Evolutionary conservation across 805 yeast genomes (phyloP), one percentile per base, ranked within the genome.

Genomic region (Candida hungchunana): DNA sequence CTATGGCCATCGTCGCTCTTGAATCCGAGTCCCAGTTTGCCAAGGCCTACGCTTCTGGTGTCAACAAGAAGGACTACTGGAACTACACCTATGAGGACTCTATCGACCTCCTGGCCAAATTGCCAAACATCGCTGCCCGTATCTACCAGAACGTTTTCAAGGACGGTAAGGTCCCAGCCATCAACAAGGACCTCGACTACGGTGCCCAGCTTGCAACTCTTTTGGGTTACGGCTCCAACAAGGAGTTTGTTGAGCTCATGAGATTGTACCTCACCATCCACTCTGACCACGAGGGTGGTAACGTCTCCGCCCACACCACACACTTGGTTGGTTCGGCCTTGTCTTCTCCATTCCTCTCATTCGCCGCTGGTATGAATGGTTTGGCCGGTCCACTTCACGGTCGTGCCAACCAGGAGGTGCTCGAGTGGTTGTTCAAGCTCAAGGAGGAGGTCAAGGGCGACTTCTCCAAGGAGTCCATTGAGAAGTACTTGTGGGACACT

Each of bases 201-300:
- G 74, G 83, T 60, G 69, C 72, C 51, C 76, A 77, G 66, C 63
- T 75, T 58, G 80, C 85, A 47, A 67, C 64, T 51, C 62, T 76
- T 39, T 63, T 79, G 41, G 75, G 77, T 51, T 70, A 59, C 59
- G 77, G 79, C 48, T 63, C 64, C 40, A 75, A 78, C 65, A 68
- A 69, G 49, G 87, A 81, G 59, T 83, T 83, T 58, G 73, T 77
- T 40, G 89, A 83, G 62, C 72, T 84, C 53, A 76, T 83, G 78
- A 78, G 94, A 67, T 69, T 84, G 50, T 83, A 83, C 72, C 63
- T 82, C 56, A 77, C 90, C 43, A 78, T 83, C 58, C 94, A 83
- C 70, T 75, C 87, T 37, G 94, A 83, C 61, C 94, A 83, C 68
- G 94, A 83, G 70, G 94, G 93, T 67, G 93, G 93, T 63, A 82